phyloP scores from a whole-genome alignment of 208 protist genomes.

The Vickermania ingenoplastis region DNA sequence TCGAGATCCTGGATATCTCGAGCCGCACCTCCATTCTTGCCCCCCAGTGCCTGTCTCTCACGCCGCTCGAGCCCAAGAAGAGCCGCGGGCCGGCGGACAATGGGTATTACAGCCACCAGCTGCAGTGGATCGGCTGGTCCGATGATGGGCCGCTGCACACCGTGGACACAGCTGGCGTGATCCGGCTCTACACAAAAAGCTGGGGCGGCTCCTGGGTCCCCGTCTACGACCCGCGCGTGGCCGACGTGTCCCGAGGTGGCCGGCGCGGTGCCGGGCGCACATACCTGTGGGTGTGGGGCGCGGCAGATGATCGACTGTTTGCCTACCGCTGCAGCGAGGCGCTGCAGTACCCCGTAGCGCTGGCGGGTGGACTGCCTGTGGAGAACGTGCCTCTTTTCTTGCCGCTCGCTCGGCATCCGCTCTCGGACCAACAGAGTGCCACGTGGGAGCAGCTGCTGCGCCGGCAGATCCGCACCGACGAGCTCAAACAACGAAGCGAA shows the following conservation, averaged over 20 bases:
- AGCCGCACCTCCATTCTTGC: slow-evolving; percentile 30
- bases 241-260: not conserved
- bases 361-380: slow-evolving; percentile 47
- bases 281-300: slow-evolving; percentile 38
- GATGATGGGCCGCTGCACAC: slow-evolving; percentile 79
- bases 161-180: slow-evolving; percentile 72
- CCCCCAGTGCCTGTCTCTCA: slow-evolving; percentile 43
- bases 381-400: slow-evolving; percentile 56
- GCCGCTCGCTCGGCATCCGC: slow-evolving; percentile 38
- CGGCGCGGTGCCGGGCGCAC: slow-evolving; percentile 20
- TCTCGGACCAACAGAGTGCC: slow-evolving; percentile 21
- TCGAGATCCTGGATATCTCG: slow-evolving; percentile 73
- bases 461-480: slow-evolving; percentile 60
- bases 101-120: slow-evolving; percentile 44
- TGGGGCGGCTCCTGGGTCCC: slow-evolving; percentile 80
- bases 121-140: slow-evolving; percentile 84
- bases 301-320: slow-evolving; percentile 37
- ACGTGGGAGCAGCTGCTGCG: slow-evolving; percentile 63
- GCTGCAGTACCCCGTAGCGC: slow-evolving; percentile 59
- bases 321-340: slow-evolving; percentile 60
- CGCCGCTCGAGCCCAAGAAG: slow-evolving; percentile 9
- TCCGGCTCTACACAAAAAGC: slow-evolving; percentile 63
- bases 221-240: slow-evolving; percentile 57
- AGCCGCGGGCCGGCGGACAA: slow-evolving; percentile 7
- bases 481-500: slow-evolving; percentile 59